Conservation (phyloP, 2,329 filamentous ascomycete genomes). For the Fusarium sp. region DNA sequence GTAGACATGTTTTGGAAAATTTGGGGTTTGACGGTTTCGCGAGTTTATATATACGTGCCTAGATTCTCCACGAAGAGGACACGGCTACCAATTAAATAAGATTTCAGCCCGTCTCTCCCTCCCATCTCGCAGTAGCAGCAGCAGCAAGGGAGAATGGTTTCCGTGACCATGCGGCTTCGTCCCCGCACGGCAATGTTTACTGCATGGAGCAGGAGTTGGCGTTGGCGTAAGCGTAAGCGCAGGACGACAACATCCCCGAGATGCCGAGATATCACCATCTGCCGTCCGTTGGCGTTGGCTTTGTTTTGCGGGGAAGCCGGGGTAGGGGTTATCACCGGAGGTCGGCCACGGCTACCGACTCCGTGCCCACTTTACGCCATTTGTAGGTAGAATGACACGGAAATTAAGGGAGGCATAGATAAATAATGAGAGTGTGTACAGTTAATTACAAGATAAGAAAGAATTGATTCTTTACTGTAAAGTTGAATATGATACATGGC, state of each 20-base stretch:
- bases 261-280: conserved; percentile 43
- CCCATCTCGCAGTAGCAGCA: neutral
- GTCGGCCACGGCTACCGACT: conserved; percentile 29
- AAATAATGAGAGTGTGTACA: neutral
- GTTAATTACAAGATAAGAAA: neutral
- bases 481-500: neutral
- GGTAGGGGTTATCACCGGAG: conserved; percentile 1
- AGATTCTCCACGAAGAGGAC: neutral
- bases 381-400: neutral
- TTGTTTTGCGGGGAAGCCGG: conserved; percentile 31
- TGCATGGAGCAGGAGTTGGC: conserved; percentile 19
- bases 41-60: neutral
- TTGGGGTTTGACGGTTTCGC: neutral
- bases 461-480: neutral
- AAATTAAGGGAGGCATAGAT: neutral
- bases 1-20: conserved; percentile 20
- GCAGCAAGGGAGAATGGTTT: neutral
- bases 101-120: neutral
- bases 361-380: conserved; percentile 25
- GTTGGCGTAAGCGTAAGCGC: conserved; percentile 16
- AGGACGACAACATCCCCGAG: conserved; percentile 28
- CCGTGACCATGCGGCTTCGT: neutral
- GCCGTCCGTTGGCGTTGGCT: neutral
- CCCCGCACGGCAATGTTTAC: conserved; percentile 18
- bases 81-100: conserved; percentile 13